These are phyloP conservation scores for Hamigera avellanea DNA, from an alignment of 495 filamentous ascomycete species.

Conservation along the genomic window DNA sequence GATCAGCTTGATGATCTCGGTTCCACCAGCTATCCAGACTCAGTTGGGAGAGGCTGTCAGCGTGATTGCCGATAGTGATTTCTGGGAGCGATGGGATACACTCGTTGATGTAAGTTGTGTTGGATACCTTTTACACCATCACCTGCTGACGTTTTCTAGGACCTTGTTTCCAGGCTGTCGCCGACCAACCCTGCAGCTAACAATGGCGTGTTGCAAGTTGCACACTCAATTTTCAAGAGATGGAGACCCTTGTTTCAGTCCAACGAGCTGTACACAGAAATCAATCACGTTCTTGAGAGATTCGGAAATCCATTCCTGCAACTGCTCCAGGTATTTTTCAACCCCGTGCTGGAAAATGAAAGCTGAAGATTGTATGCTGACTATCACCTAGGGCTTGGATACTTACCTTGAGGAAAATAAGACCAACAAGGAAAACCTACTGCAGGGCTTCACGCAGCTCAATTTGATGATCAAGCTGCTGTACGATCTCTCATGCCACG, in stretches of 20 bases:
- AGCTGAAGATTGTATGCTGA: slow-evolving; percentile 2
- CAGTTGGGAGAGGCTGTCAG: slow-evolving; percentile 95
- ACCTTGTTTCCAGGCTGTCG: slow-evolving; percentile 79
- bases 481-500: slow-evolving; percentile 93
- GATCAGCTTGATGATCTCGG: slow-evolving; percentile 90
- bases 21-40: slow-evolving; percentile 74
- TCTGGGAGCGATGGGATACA: slow-evolving; percentile 91
- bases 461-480: slow-evolving; percentile 82
- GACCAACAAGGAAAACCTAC: slow-evolving; percentile 57
- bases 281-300: slow-evolving; percentile 80
- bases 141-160: slow-evolving; percentile 28
- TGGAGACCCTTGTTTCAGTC: slow-evolving; percentile 91
- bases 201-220: slow-evolving; percentile 90
- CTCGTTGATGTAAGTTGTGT: slow-evolving; percentile 54
- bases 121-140: slow-evolving; percentile 2
- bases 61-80: slow-evolving; percentile 94
- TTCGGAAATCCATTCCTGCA: slow-evolving; percentile 74
- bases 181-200: slow-evolving; percentile 66
- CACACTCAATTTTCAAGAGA: slow-evolving; percentile 93
- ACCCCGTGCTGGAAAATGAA: slow-evolving; percentile 5
- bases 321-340: slow-evolving; percentile 67
- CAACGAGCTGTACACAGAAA: slow-evolving; percentile 81
- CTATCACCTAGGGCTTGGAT: slow-evolving; percentile 53
- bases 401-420: slow-evolving; percentile 62
- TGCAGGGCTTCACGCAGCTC: slow-evolving; percentile 67